Conservation (phyloP, 371 early-diverging fungal genomes). For the Amoeboaphelidium protococcarum region DNA sequence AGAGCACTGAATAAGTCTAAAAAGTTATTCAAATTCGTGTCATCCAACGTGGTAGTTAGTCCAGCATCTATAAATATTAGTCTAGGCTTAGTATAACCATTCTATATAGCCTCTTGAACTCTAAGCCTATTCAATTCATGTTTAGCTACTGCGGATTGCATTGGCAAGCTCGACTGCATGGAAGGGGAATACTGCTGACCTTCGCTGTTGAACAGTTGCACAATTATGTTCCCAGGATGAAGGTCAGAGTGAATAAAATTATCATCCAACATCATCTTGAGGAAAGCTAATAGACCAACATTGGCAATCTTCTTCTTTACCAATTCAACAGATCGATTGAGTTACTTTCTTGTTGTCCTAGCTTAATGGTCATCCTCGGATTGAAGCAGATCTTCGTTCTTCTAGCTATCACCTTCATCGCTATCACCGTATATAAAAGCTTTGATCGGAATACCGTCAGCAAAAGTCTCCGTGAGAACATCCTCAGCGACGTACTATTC, state of each 20-base stretch:
- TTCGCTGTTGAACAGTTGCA: background rate
- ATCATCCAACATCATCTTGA: conserved; percentile 5
- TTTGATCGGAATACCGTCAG: conserved; percentile 41
- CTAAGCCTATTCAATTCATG: too few species aligned
- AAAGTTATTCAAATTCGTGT: conserved; percentile 46
- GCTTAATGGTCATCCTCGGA: too few species aligned
- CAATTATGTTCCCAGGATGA: conserved; percentile 5
- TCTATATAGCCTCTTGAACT: too few species aligned
- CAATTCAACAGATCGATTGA: background rate
- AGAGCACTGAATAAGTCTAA: conserved; percentile 65
- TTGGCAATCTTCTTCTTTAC: background rate
- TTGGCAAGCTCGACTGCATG: too few species aligned
- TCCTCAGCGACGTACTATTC: conserved; percentile 25
- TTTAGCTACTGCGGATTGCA: too few species aligned
- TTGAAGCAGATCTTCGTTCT: too few species aligned
- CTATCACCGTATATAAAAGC: conserved; percentile 35
- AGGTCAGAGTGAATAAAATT: conserved; percentile 7
- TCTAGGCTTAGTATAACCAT: conserved; percentile 33
- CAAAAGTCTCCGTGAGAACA: conserved; percentile 58
- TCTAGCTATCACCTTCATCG: conserved; percentile 20
- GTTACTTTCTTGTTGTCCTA: too few species aligned
- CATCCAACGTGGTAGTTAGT: conserved; percentile 42
- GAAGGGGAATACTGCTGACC: too few species aligned
- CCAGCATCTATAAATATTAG: conserved; percentile 76
- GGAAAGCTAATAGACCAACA: background rate